Base-by-base conservation (phyloP, 805 yeast species). In the Lipomyces starkeyi region DNA sequence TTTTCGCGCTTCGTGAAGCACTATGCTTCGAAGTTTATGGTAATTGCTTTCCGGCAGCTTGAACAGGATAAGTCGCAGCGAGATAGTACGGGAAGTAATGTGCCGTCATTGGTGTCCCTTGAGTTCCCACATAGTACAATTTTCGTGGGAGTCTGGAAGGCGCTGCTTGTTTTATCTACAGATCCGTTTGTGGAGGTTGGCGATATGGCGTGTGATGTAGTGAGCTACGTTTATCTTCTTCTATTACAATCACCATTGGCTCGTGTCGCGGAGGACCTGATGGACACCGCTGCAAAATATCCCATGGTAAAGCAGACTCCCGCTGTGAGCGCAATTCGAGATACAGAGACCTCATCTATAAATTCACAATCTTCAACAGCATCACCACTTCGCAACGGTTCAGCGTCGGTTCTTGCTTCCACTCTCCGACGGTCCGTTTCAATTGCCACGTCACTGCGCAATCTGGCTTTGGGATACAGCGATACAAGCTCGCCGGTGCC, bases 101-200 rank as follows among this genome's bases (percentile, higher is more conserved):
- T 25, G 9, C 35, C 40, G 4, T 61, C 69, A 13, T 20, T 62
- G 11, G 56, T 49, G 14, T 61, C 67, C 6, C 17, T 57, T 14
- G 63, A 63, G 7, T 66, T 69, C 1, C 95, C 97, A 0, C 91
- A 91, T 76, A 97, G 97, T 0, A 89, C 97, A 0, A 84, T 92
- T 8, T 91, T 90, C 77, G 86, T 91, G 64, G 90, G 97, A 0
- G 86, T 90, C 8, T 95, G 98, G 97, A 91, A 92, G 72, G 88
- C 94, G 0, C 77, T 94, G 43, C 81, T 95, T 59, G 87, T 91
- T 34, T 78, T 92, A 35, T 86, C 97, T 0, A 93, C 90, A 71
- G 99, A 95, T 78, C 97, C 98, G 0, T 95, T 90, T 77, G 80
- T 85, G 47, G 97, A 92, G 77, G 93, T 93, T 6, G 87, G 86